Base-by-base conservation (phyloP, 1,284 basidiomycete species). In the Schizopora paradoxa region DNA sequence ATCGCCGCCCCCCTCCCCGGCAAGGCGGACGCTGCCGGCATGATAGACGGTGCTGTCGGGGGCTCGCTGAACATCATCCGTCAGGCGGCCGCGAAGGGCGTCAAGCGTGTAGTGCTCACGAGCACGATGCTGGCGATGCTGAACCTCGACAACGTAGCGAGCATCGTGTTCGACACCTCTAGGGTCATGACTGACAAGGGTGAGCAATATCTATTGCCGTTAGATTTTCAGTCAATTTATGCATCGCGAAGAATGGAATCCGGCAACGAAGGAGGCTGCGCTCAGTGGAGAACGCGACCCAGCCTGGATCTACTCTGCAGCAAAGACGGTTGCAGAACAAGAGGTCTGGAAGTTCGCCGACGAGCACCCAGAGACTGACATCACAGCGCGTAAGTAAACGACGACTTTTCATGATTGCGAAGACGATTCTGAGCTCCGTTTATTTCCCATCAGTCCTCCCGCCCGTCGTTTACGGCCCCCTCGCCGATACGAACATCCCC, bases 301-400 rank as follows among this genome's bases (percentile, higher is more conserved):
- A 6, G 2, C 29, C 23, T 51, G 43, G 44, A 33, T 40, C n/a
- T 51, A 53, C 39, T 14, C 42, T 10, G 51, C 45, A 6, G 51
- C 50, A 10, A 52, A 54, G 43, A 47, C 38, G 6, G 31, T 54
- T 4, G 33, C 47, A 14, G 51, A 54, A 26, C 34, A 27, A n/a
- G 47, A 47, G n/a, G 40, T 49, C n/a, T 54, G 52, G 52, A 40
- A 50, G 33, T 54, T 47, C 32, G 51, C 49, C 2, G 36, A 49
- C 14, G 16, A 41, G 10, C 44, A 50, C n/a, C 41, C 44, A 6
- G 44, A 47, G 10, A 25, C 51, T 7, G 51, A 53, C 26, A 48
- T 53, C 38, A 35, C 44, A 5, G 47, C 40, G 22, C 45, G 51
- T 53, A 21, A 14, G 45, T 44, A 13, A n/a, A 8, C 28, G n/a